Evolutionary conservation across 1,139 yeast species (phyloP).

Genomic region (Candida frijolesensis): DNA sequence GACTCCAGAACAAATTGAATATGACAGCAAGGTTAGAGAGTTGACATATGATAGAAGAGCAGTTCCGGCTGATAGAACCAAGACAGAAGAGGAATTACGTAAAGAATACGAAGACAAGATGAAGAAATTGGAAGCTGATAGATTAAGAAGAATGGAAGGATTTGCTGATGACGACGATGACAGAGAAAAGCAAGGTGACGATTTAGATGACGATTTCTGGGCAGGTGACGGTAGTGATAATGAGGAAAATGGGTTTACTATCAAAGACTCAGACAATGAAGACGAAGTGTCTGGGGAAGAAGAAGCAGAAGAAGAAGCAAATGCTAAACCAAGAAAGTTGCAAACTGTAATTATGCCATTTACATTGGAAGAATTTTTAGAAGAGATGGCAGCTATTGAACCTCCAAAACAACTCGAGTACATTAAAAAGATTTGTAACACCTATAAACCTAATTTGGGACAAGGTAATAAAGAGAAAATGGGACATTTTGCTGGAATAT

Average conservation of each 20-base stretch:
- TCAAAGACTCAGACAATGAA: constrained; percentile 22
- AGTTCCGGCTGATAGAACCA: constrained; percentile 94
- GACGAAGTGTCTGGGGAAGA: constrained; percentile 29
- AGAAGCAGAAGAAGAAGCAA: constrained; percentile 9
- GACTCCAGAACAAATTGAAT: constrained; percentile 54
- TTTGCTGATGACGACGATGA: constrained; percentile 33
- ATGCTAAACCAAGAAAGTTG: constrained; percentile 16
- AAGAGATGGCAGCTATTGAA: constrained; percentile 26
- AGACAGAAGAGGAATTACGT: constrained; percentile 83
- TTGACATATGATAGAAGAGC: constrained; percentile 85
- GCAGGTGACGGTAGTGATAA: constrained; percentile 52
- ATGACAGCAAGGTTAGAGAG: constrained; percentile 78
- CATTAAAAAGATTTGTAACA: constrained; percentile 57
- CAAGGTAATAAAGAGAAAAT: constrained; percentile 81
- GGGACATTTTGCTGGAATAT: constrained; percentile 61
- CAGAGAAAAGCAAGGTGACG: constrained; percentile 66
- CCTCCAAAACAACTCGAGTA: constrained; percentile 47
- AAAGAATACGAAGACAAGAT: constrained; percentile 68
- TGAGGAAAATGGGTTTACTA: constrained; percentile 36
- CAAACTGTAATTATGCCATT: constrained; percentile 55
- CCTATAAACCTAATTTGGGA: constrained; percentile 76
- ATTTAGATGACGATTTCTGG: constrained; percentile 64
- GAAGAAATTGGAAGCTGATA: constrained; percentile 71
- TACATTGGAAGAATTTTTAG: constrained; percentile 52
- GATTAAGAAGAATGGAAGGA: constrained; percentile 87